These are phyloP conservation scores for Vigna angularis DNA, from an alignment of 306 rosid species.

Conservation along the genomic window DNA sequence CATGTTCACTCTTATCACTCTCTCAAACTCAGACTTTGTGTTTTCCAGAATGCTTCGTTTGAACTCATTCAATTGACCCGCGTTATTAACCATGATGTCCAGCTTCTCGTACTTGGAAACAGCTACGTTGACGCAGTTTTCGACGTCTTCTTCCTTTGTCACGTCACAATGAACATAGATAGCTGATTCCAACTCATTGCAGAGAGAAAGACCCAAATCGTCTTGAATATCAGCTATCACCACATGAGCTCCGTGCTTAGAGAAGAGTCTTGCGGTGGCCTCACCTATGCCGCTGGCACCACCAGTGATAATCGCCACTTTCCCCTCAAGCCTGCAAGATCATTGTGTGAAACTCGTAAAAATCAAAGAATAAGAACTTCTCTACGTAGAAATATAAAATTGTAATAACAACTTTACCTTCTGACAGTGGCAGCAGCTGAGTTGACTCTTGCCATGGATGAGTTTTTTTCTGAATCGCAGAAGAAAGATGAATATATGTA, in stretches of 20 bases:
- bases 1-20: slow-evolving; percentile 49
- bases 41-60: slow-evolving; percentile 42
- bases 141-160: slow-evolving; percentile 45
- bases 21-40: slow-evolving; percentile 42
- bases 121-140: slow-evolving; percentile 44
- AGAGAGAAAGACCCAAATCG: slow-evolving; percentile 44
- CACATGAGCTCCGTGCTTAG: slow-evolving; percentile 56
- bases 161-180: slow-evolving; percentile 61
- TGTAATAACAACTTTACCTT: too few relatives aligned
- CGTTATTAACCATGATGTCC: slow-evolving; percentile 70
- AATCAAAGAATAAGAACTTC: too few relatives aligned
- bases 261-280: slow-evolving; percentile 50
- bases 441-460: too few relatives aligned
- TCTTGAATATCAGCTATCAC: slow-evolving; percentile 59
- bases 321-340: neutral
- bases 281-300: slow-evolving; percentile 65
- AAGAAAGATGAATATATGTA: too few relatives aligned
- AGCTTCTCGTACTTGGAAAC: slow-evolving; percentile 53
- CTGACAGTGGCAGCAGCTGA: too few relatives aligned
- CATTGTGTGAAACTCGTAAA: too few relatives aligned
- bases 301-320: slow-evolving; percentile 16
- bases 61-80: neutral
- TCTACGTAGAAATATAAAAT: too few relatives aligned
- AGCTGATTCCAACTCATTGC: slow-evolving; percentile 1
- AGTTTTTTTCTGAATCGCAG: too few relatives aligned